These are phyloP conservation scores for Citeromyces hawaiiensis DNA, from an alignment of 1,139 yeast species.

Conservation along the genomic window DNA sequence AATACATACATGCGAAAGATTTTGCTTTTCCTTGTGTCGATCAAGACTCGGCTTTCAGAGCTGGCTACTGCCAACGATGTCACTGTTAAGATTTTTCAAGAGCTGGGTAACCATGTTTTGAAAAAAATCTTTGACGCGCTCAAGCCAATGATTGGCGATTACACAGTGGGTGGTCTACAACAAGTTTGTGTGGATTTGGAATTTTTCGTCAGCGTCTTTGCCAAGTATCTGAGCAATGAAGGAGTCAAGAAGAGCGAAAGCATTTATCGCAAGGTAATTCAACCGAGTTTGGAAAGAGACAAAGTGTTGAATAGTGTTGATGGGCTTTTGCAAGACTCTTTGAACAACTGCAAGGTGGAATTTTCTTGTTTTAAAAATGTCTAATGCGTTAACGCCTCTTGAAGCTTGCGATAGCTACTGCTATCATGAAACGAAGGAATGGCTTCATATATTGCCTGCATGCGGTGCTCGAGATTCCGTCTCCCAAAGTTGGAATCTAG, in stretches of 20 bases:
- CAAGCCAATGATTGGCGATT: constrained; percentile 1
- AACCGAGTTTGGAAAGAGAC: constrained; percentile 7
- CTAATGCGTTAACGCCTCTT: no score
- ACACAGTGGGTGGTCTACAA: constrained; percentile 9
- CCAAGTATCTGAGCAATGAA: constrained; percentile 3
- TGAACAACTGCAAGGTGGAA: constrained; percentile 1
- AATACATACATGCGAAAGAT: constrained; percentile 37
- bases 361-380: constrained; percentile 1
- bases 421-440: no score
- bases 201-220: constrained; percentile 10
- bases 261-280: constrained; percentile 5
- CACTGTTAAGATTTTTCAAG: constrained; percentile 1
- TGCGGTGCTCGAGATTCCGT: no score
- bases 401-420: no score
- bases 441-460: no score
- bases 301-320: neutral
- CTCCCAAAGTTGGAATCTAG: no score
- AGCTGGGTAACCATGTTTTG: neutral
- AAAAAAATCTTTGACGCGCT: neutral
- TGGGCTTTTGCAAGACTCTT: neutral
- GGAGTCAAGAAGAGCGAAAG: neutral
- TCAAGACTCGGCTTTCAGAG: constrained; percentile 15
- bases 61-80: constrained; percentile 3
- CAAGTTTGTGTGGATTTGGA: constrained; percentile 14
- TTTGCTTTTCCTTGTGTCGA: constrained; percentile 34